These are phyloP conservation scores for Candida maltosa DNA, from an alignment of 805 yeast genomes.

Conservation along the genomic window DNA sequence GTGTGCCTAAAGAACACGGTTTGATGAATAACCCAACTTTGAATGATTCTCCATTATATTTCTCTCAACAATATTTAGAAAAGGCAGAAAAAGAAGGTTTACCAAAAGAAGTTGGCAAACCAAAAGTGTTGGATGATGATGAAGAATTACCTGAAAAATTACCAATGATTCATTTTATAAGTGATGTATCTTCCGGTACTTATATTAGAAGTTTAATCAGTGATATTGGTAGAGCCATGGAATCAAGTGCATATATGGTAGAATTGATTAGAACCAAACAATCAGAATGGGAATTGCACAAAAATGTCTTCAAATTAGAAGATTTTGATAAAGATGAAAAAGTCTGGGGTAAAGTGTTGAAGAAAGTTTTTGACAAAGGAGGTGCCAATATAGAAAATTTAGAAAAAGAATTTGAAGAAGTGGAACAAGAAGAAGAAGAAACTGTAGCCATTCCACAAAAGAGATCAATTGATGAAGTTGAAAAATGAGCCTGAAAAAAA, in stretches of 20 bases:
- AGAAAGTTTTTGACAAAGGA: conserved; percentile 45
- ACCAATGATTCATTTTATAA: conserved; percentile 68
- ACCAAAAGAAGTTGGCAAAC: conserved; percentile 35
- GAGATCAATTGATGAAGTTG: conserved; percentile 19
- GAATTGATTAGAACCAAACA: conserved; percentile 71
- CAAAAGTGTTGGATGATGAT: conserved; percentile 35
- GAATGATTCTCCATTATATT: conserved; percentile 59
- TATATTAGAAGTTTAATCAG: conserved; percentile 87
- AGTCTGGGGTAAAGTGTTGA: conserved; percentile 69
- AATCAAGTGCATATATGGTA: conserved; percentile 86
- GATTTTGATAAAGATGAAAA: conserved; percentile 63
- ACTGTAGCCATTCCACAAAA: conserved; percentile 13
- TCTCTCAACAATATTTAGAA: conserved; percentile 52
- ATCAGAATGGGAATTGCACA: conserved; percentile 78
- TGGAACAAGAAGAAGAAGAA: conserved; percentile 8
- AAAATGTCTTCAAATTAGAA: conserved; percentile 61
- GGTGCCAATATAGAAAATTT: conserved; percentile 20
- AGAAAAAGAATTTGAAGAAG: conserved; percentile 16
- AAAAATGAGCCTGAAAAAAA: conserved; percentile 3
- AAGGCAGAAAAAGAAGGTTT: conserved; percentile 38
- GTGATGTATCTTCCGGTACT: conserved; percentile 91
- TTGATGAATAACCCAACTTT: conserved; percentile 52
- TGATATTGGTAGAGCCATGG: conserved; percentile 81
- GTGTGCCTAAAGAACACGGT: conserved; percentile 41
- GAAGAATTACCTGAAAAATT: conserved; percentile 47